phyloP scores from a whole-genome alignment of 108 stramenopile species.

The Nitzschia inconspicua region DNA sequence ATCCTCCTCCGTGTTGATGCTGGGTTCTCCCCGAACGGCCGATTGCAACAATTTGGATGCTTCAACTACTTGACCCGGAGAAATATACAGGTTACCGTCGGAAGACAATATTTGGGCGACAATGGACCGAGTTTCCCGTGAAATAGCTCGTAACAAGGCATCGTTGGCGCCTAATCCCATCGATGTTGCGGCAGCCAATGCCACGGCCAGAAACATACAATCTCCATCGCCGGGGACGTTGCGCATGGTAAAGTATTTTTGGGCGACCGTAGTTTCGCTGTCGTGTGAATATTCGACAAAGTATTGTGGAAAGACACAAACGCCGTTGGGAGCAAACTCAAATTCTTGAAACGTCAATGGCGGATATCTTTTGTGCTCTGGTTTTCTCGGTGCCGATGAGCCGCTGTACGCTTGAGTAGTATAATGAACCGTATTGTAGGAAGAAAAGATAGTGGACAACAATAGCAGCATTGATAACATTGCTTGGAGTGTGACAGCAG shows the following conservation, averaged over 20 bases:
- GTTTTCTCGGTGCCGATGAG: no score
- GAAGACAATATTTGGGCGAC: constrained; percentile 61
- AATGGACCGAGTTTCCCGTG: constrained; percentile 44
- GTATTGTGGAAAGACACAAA: constrained; percentile 21
- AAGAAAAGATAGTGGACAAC: no score
- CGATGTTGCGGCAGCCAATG: constrained; percentile 48
- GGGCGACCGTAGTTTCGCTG: background rate
- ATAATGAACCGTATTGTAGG: no score
- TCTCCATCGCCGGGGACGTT: constrained; percentile 77
- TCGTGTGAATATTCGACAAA: constrained; percentile 18
- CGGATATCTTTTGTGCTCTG: no score
- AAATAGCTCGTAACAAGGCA: constrained; percentile 32
- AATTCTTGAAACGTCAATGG: constrained; percentile 11
- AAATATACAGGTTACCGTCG: constrained; percentile 42
- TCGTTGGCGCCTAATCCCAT: constrained; percentile 54
- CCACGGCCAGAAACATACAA: constrained; percentile 73
- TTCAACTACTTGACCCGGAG: constrained; percentile 30
- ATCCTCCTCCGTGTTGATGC: constrained; percentile 31
- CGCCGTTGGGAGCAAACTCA: constrained; percentile 34
- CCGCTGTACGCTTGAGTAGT: no score
- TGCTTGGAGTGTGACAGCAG: no score
- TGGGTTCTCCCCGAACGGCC: constrained; percentile 49
- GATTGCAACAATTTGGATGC: constrained; percentile 41
- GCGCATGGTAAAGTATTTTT: constrained; percentile 43
- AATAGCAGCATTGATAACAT: no score